Conservation (phyloP, 495 filamentous ascomycete genomes). For the Hypoxylon subgilvum region DNA sequence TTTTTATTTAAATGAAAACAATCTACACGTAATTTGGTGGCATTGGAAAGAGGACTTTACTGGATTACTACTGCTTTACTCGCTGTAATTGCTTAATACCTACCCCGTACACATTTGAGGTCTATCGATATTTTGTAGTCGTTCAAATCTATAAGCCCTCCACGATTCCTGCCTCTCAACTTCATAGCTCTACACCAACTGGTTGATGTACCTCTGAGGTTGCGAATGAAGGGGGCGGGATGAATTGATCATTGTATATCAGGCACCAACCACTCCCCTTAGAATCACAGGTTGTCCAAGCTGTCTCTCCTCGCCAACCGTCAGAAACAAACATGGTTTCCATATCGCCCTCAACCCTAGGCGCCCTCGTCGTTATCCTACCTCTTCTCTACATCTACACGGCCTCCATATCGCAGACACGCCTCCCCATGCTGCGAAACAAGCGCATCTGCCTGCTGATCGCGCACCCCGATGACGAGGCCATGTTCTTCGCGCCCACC, state of each 20-base stretch:
- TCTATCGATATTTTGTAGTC: too few relatives aligned
- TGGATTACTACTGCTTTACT: not conserved
- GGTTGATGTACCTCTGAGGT: too few relatives aligned
- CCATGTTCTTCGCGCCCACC: slow-evolving; percentile 97
- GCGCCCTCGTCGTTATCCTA: slow-evolving; percentile 61
- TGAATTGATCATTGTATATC: too few relatives aligned
- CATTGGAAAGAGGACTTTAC: too few relatives aligned
- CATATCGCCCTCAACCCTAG: slow-evolving; percentile 35
- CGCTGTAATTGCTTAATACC: too few relatives aligned
- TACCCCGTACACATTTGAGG: too few relatives aligned
- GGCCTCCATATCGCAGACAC: slow-evolving; percentile 54
- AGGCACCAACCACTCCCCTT: not conserved
- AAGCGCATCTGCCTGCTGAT: slow-evolving; percentile 90
- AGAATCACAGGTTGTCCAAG: too few relatives aligned
- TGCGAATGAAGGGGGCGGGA: too few relatives aligned
- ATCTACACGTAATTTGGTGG: slow-evolving; percentile 1
- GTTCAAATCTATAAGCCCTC: too few relatives aligned
- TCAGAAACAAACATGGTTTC: slow-evolving; percentile 1
- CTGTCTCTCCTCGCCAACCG: not conserved
- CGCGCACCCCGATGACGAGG: slow-evolving; percentile 97
- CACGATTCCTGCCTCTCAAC: too few relatives aligned
- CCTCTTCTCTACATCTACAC: slow-evolving; percentile 69
- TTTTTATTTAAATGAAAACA: not conserved
- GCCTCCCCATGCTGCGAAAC: slow-evolving; percentile 73
- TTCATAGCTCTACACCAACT: too few relatives aligned